Percentiles rank a stretch among this genome's conserved stretches.
Evolutionary conservation across 2,329 filamentous ascomycete species (phyloP).

Genomic region (Trichoderma asperellum): DNA sequence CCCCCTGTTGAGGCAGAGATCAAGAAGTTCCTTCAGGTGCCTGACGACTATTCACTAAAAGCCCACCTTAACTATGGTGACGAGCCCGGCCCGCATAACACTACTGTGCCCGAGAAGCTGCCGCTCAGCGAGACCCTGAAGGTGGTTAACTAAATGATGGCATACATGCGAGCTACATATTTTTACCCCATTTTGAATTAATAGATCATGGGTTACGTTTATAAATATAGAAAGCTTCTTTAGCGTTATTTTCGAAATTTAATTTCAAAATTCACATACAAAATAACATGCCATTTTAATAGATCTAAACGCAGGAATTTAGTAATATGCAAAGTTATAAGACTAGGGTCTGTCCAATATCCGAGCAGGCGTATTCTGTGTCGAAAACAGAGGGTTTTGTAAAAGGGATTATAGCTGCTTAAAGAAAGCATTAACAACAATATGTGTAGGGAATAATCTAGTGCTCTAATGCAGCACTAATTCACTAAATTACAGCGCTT

Average conservation of each 20-base stretch:
- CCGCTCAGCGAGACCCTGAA: constrained; percentile 16
- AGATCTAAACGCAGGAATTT: not conserved
- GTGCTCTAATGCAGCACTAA: no score
- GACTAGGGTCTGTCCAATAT: no score
- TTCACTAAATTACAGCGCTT: no score
- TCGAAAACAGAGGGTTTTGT: no score
- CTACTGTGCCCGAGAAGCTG: constrained; percentile 17
- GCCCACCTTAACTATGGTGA: constrained; percentile 23
- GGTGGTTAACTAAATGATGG: not conserved
- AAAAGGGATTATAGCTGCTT: no score
- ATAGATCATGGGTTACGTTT: not conserved
- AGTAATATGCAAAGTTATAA: not conserved
- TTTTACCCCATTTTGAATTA: not conserved
- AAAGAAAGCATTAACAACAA: no score
- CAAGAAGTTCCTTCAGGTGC: constrained; percentile 13
- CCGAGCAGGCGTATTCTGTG: no score
- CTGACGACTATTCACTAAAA: constrained; percentile 13
- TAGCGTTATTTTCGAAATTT: not conserved
- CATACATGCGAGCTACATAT: not conserved
- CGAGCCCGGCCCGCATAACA: not conserved
- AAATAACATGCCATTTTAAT: not conserved
- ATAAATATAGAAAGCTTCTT: not conserved
- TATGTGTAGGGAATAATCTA: no score
- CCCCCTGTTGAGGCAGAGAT: constrained; percentile 70
- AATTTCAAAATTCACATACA: not conserved